Evolutionary conservation across 1,139 yeast genomes (phyloP).

Genomic region (Sugiyamaella xylanicola): DNA sequence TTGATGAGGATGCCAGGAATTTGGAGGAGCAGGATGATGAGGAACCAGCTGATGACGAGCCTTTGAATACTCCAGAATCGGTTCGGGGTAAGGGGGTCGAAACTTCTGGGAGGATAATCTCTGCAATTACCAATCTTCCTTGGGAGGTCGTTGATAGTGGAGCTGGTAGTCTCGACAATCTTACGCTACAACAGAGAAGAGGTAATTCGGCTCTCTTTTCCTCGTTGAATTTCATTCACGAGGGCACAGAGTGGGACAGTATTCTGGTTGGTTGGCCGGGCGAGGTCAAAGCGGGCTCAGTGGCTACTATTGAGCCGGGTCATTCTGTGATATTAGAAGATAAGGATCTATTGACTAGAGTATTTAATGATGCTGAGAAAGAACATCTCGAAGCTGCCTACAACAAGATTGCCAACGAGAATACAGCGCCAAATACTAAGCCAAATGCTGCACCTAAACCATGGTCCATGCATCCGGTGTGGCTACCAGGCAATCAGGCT

Average conservation of each 20-base stretch:
- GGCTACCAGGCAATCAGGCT: constrained; percentile 53
- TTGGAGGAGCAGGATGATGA: constrained; percentile 16
- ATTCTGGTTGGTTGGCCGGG: constrained; percentile 96
- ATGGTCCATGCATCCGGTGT: constrained; percentile 64
- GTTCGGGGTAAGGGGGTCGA: constrained; percentile 18
- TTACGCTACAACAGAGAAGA: constrained; percentile 48
- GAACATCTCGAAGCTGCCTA: constrained; percentile 24
- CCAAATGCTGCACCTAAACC: constrained; percentile 1
- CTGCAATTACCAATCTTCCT: constrained; percentile 70
- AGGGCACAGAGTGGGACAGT: constrained; percentile 79
- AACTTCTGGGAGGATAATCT: constrained; percentile 62
- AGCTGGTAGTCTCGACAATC: not conserved
- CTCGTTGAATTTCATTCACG: constrained; percentile 61
- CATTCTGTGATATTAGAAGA: constrained; percentile 4
- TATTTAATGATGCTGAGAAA: constrained; percentile 21
- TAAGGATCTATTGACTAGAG: constrained; percentile 10
- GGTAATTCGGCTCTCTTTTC: constrained; percentile 88
- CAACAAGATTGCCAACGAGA: constrained; percentile 38
- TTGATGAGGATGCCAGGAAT: constrained; percentile 15
- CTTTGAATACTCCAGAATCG: constrained; percentile 17
- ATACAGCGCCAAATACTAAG: constrained; percentile 44
- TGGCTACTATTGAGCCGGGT: constrained; percentile 23
- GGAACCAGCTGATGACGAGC: constrained; percentile 16
- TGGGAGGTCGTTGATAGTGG: constrained; percentile 49
- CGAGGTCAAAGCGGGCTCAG: constrained; percentile 54